Conservation (phyloP, 257 asterid species). For the Solanum appendiculatum region DNA sequence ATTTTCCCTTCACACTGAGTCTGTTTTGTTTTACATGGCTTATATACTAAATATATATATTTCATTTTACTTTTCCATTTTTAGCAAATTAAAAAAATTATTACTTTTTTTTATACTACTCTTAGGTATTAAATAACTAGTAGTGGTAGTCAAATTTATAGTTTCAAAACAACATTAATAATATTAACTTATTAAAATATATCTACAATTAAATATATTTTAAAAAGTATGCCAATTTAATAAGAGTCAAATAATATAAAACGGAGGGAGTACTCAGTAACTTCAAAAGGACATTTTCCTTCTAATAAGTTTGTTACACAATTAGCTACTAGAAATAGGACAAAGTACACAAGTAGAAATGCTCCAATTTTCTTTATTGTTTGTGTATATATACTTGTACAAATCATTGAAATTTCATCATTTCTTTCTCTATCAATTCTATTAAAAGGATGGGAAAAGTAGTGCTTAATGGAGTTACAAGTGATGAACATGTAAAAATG, state of each 20-base stretch:
- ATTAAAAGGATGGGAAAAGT: background rate
- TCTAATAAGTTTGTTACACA: background rate
- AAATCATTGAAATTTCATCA: background rate
- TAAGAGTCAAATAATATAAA: too few relatives aligned
- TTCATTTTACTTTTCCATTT: too few relatives aligned
- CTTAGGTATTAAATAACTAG: background rate
- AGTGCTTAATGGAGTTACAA: background rate
- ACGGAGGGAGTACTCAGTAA: fast-evolving
- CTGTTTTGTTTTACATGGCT: too few relatives aligned
- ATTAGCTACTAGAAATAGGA: background rate
- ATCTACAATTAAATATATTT: too few relatives aligned
- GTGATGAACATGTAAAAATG: background rate
- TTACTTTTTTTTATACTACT: too few relatives aligned
- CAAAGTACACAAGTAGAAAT: background rate
- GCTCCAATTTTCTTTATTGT: background rate
- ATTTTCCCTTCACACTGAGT: too few relatives aligned
- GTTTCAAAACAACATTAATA: too few relatives aligned
- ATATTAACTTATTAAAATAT: too few relatives aligned
- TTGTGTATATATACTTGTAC: background rate
- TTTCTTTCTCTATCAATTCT: background rate
- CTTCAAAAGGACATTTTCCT: background rate
- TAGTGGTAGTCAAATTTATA: background rate
- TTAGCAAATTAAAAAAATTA: too few relatives aligned
- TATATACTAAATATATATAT: too few relatives aligned
- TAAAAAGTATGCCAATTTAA: background rate